Percentiles rank a stretch among this genome's conserved stretches.
These are phyloP conservation scores for Stephania cephalantha DNA, from an alignment of 164 flowering plant genomes.

Conservation along the genomic window DNA sequence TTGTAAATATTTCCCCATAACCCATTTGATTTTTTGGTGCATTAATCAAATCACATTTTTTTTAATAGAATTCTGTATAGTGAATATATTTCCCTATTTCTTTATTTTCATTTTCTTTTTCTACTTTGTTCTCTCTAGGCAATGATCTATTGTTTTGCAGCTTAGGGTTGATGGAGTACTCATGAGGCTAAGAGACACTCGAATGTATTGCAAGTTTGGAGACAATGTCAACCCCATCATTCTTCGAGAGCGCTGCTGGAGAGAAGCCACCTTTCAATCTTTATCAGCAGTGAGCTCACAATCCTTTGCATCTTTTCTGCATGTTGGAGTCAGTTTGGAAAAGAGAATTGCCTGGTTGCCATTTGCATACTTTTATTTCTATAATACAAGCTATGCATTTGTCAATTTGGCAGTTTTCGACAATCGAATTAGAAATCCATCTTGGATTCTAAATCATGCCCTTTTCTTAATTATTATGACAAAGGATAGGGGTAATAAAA, in stretches of 20 bases:
- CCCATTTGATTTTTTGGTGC: too few species aligned
- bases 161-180: constrained; percentile 98
- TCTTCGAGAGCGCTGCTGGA: constrained; percentile 91
- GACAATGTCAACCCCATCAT: constrained; percentile 34
- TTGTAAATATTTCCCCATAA: too few species aligned
- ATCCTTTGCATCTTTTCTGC: constrained; percentile 9
- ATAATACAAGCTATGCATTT: too few species aligned
- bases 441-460: too few species aligned
- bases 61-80: background rate
- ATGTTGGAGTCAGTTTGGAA: background rate
- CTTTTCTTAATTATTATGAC: too few species aligned
- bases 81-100: background rate
- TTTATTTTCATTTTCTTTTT: background rate
- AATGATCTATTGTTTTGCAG: constrained; percentile 31
- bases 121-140: background rate
- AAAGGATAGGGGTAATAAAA: too few species aligned
- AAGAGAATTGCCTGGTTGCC: background rate
- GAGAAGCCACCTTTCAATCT: constrained; percentile 74
- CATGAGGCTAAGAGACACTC: constrained; percentile 89
- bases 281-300: constrained; percentile 56
- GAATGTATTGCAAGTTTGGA: constrained; percentile 68
- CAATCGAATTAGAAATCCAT: too few species aligned
- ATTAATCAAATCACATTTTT: too few species aligned
- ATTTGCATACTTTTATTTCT: background rate
- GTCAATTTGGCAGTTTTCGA: too few species aligned